Evolutionary conservation across 192 early-diverging fungal genomes (phyloP), one percentile per base, ranked within the genome.

Genomic region (Hyaloraphidium curvatum): DNA sequence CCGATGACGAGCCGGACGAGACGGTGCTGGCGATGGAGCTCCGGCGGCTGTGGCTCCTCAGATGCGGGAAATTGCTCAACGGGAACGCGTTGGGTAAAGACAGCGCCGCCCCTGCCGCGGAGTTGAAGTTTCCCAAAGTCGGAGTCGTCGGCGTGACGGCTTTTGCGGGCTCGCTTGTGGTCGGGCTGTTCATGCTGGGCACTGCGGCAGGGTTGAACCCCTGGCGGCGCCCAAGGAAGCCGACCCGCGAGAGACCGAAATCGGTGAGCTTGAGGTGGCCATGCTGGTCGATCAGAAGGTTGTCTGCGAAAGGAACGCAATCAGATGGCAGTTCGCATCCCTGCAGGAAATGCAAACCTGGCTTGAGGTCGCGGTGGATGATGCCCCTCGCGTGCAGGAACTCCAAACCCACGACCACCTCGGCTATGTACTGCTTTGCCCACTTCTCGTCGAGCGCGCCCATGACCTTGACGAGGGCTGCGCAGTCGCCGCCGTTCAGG

Each of bases 221-320:
- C 22, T 13, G 54, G 19, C 82, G 75, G 23, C 87, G 74, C 9
- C 82, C 87, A 25, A 87, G 67, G 50, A 90, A 90, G 23, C 87
- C 87, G 25, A 84, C 78, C 4, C 82, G 60, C 0, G 84, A 86
- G 11, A 91, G 56, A 1, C 88, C 88, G 72, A 91, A 91, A 41
- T 91, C 88, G 2, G 85, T 89, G 28, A 91, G 60, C 61, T 89
- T 89, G 30, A 91, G 56, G 59, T 91, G 83, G 2, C 85, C 88
- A 52, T 81, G 68, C 54, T 79, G 71, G 58, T 87, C 82, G 62
- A 91, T 89, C 16, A 91, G 62, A 23, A 89, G 56, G 53, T 89
- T 89, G 53, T 91, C 86, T 0, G 81, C n/a, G n/a, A 55, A 27
- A 41, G 7, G 43, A 48, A 22, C 35, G 11, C 11, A 37, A 48